Base-by-base conservation (phyloP, 2,329 filamentous ascomycete genomes). In the Chalaropsis thielavioides region DNA sequence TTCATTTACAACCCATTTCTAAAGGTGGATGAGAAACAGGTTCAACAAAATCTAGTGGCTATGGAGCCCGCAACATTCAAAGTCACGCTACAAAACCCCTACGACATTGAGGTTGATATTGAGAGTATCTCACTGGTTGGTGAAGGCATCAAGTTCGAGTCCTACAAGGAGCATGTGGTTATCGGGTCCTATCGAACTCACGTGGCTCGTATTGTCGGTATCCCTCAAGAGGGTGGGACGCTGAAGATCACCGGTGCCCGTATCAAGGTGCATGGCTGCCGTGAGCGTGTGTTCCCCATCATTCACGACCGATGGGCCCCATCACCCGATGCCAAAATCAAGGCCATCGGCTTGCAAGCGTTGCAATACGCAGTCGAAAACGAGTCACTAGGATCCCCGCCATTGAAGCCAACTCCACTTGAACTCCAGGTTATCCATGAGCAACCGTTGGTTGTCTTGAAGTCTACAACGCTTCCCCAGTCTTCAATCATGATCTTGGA, bases 1-100 rank as follows among this genome's bases (percentile, higher is more conserved):
- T 96, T 99, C 70, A 89, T 99, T 66, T 95, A 97, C 72, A 96
- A 96, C 71, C 90, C 94, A 0, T 97, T 96, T 71, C 76, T 91
- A 22, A 80, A 81, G 63, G 75, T 80, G 0, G 81, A 83, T 51
- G 80, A 86, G 62, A 80, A 81, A 27, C 78, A 80, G 1, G 77
- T 82, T 13, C 85, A 91, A 66, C 81, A 81, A 66, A 81, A 90
- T 0, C 78, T 96, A 38, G 89, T 97, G 22, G 85, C 89, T 3
- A 86, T 85, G 17, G 92, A 97, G 73, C 76, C 83, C 66, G 86
- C 89, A 1, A 84, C 82, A 3, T 96, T 96, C 74, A 82, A 83
- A 69, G 81, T 97, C 38, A 91, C 88, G 1, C 78, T 99, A 19
- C 94, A 97, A 72, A 99, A 99, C 70, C 90, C 92, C 0, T 96